Percentiles rank a stretch among this genome's conserved stretches.
Conservation (phyloP, 768 basidiomycete species). For the Xanthoconium stramineum region DNA sequence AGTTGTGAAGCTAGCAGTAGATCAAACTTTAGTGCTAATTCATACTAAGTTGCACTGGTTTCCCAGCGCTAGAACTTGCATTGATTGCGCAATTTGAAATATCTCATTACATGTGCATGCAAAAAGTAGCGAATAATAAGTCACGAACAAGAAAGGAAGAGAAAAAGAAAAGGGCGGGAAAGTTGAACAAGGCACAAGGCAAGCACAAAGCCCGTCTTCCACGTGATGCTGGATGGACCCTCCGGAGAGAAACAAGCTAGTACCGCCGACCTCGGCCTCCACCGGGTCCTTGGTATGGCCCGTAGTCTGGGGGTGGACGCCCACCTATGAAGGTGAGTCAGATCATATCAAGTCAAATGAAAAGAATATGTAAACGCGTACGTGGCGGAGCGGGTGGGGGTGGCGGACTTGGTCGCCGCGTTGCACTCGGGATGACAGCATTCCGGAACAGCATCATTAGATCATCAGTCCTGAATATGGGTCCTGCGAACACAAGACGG, state of each 20-base stretch:
- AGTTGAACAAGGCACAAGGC: too few species aligned
- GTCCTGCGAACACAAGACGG: constrained; percentile 49
- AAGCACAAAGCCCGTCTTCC: too few species aligned
- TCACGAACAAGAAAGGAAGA: constrained; percentile 14
- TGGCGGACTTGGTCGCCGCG: constrained; percentile 50
- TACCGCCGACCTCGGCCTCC: constrained; percentile 43
- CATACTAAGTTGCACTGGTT: too few species aligned
- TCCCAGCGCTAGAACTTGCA: background rate
- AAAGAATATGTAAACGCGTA: constrained; percentile 4
- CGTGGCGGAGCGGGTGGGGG: constrained; percentile 53
- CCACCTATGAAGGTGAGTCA: constrained; percentile 40
- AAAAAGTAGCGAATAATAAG: constrained; percentile 11
- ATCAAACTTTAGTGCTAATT: too few species aligned
- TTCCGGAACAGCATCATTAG: constrained; percentile 81
- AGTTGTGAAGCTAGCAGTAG: background rate
- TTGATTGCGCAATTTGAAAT: background rate
- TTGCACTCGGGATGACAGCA: constrained; percentile 71
- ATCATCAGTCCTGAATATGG: constrained; percentile 87
- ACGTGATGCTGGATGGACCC: too few species aligned
- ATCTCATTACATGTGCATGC: constrained; percentile 1
- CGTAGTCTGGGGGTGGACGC: constrained; percentile 82
- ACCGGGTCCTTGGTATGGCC: constrained; percentile 79
- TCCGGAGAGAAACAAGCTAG: constrained; percentile 13
- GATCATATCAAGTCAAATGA: background rate
- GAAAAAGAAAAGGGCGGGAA: background rate